Percentiles rank a stretch among this genome's conserved stretches.
Conservation (phyloP, 208 protist species). For the Perkinsela sp. region DNA sequence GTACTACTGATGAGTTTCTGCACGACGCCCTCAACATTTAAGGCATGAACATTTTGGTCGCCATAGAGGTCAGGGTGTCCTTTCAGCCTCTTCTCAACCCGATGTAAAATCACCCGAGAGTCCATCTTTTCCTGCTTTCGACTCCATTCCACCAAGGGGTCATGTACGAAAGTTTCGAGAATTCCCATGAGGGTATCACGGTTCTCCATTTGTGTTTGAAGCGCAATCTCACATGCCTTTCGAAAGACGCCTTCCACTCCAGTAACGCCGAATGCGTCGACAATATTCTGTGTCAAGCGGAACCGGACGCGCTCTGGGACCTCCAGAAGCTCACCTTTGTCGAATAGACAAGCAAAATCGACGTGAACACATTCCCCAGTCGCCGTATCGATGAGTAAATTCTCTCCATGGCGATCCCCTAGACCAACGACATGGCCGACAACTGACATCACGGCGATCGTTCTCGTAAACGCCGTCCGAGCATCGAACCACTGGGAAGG, state of each 20-base stretch:
- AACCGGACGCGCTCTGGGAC: slow-evolving; percentile 82
- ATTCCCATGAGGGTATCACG: slow-evolving; percentile 73
- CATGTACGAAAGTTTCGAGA: slow-evolving; percentile 75
- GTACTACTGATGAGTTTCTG: slow-evolving; percentile 67
- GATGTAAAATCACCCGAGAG: slow-evolving; percentile 21
- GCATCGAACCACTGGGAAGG: slow-evolving; percentile 64
- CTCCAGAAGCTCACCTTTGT: slow-evolving; percentile 70
- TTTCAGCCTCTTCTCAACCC: slow-evolving; percentile 31
- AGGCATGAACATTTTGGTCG: slow-evolving; percentile 18
- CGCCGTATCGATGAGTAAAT: slow-evolving; percentile 66
- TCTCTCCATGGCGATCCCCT: slow-evolving; percentile 77
- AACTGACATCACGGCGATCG: slow-evolving; percentile 73
- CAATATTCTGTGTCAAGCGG: slow-evolving; percentile 80
- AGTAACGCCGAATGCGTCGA: slow-evolving; percentile 73
- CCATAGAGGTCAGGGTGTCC: slow-evolving; percentile 45
- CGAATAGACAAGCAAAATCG: slow-evolving; percentile 84
- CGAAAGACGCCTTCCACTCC: slow-evolving; percentile 70
- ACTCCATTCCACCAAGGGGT: slow-evolving; percentile 77
- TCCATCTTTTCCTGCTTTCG: slow-evolving; percentile 7
- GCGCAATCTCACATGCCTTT: slow-evolving; percentile 31
- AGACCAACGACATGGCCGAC: slow-evolving; percentile 76
- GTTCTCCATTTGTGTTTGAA: slow-evolving; percentile 63
- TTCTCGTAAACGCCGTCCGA: slow-evolving; percentile 47
- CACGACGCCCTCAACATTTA: slow-evolving; percentile 70
- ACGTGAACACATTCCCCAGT: slow-evolving; percentile 67